phyloP scores from a whole-genome alignment of 306 rosid species.

The Ammopiptanthus mongolicus region DNA sequence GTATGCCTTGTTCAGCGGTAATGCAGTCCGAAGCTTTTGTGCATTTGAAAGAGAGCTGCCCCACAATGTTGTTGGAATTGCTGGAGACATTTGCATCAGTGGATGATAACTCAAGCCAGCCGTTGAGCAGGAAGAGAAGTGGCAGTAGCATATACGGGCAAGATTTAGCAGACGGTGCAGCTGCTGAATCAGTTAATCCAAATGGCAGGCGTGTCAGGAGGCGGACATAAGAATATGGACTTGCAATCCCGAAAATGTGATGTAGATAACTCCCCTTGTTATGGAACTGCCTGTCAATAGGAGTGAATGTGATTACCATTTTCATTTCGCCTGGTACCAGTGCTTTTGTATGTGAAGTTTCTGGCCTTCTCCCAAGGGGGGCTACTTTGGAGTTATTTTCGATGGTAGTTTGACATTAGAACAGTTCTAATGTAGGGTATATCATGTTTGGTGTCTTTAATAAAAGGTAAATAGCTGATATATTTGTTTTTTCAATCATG shows the following conservation, averaged over 20 bases:
- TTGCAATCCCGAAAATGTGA: conserved; percentile 25
- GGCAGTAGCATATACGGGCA: conserved; percentile 54
- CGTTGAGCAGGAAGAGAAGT: conserved; percentile 58
- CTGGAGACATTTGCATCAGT: conserved; percentile 72
- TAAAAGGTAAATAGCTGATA: conserved; percentile 31
- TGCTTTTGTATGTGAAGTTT: conserved; percentile 17
- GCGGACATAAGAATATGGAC: conserved; percentile 35
- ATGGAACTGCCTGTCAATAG: conserved; percentile 25
- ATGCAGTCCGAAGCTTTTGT: conserved; percentile 85
- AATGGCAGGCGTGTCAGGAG: conserved; percentile 65
- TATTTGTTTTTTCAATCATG: conserved; percentile 15
- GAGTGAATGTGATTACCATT: not conserved
- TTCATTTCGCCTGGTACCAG: conserved; percentile 7
- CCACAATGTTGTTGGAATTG: conserved; percentile 69
- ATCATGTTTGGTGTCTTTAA: conserved; percentile 25
- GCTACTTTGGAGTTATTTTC: conserved; percentile 25
- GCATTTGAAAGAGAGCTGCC: conserved; percentile 77
- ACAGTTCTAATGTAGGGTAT: conserved; percentile 38
- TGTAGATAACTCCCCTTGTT: conserved; percentile 21
- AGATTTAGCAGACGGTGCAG: conserved; percentile 61
- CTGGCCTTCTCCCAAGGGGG: conserved; percentile 14
- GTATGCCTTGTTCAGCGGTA: conserved; percentile 55
- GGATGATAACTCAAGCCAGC: conserved; percentile 48
- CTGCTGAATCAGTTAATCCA: conserved; percentile 59
- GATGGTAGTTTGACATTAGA: conserved; percentile 27